Conservation (phyloP, 805 yeast genomes). For the Metschnikowia baotianmanensis region DNA sequence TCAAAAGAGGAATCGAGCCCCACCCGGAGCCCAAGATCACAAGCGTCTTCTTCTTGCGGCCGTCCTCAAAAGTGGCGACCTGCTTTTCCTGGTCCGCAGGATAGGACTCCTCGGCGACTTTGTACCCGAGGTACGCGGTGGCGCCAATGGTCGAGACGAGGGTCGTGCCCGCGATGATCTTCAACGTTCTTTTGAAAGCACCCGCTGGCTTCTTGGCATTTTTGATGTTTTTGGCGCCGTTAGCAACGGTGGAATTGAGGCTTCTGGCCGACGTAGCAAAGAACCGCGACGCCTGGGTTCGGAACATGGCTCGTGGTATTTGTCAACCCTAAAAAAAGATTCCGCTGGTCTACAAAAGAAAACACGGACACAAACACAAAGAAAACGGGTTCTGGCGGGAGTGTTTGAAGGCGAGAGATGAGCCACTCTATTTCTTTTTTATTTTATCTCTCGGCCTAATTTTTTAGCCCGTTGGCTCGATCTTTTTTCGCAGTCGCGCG, state of each 20-base stretch:
- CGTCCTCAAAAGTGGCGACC: slow-evolving; percentile 51
- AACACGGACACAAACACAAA: no score
- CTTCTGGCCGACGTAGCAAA: slow-evolving; percentile 24
- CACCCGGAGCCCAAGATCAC: slow-evolving; percentile 90
- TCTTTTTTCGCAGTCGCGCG: neutral
- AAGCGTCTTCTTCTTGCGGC: slow-evolving; percentile 65
- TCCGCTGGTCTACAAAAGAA: no score
- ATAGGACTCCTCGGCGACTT: slow-evolving; percentile 58
- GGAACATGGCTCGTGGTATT: slow-evolving; percentile 13
- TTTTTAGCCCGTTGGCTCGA: no score
- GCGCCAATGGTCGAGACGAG: slow-evolving; percentile 54
- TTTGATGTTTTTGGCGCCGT: slow-evolving; percentile 13
- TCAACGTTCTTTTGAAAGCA: slow-evolving; percentile 43
- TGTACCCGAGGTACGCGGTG: slow-evolving; percentile 48
- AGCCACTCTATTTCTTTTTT: neutral
- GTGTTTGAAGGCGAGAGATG: no score
- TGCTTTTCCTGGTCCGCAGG: slow-evolving; percentile 64
- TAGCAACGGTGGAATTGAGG: slow-evolving; percentile 19
- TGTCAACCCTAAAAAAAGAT: neutral
- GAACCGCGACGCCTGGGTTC: slow-evolving; percentile 9
- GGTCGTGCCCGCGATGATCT: slow-evolving; percentile 46
- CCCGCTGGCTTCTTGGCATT: no score
- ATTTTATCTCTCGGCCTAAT: no score
- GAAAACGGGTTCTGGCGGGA: no score
- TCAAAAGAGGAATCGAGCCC: slow-evolving; percentile 87